Evolutionary conservation across 1,284 basidiomycete genomes (phyloP), one percentile per base, ranked within the genome.

Genomic region (Apiotrichum brassicae): DNA sequence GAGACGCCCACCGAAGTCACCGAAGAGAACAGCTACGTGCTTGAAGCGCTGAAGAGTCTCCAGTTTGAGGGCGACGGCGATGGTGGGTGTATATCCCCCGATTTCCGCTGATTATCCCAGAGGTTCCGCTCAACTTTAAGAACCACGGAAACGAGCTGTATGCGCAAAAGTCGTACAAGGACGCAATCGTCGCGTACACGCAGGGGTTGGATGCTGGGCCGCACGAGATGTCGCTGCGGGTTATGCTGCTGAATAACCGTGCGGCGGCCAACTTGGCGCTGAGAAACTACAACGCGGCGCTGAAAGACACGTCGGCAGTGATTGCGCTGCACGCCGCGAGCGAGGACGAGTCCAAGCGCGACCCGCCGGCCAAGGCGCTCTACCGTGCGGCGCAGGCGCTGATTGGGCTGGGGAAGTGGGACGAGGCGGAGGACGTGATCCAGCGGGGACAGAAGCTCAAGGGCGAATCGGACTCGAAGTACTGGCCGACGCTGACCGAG

Each of bases 71-170:
- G 92, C 12, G 86, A 88, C 22, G 86, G 92, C 26, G 87, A 97
- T 76, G 93, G 92, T 93, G 65, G 28, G 28, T 30, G 28, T 12
- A 24, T 24, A 13, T 14, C 13, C 37, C 20, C 8, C 20, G 13
- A 19, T n/a, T 7, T 7, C n/a, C 7, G 35, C 54, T 56, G 13
- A 56, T 49, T 19, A 8, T 19, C n/a, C 12, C 60, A 94, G 94
- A 98, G 71, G 78, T 90, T 58, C 90, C 93, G 0, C 77, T 82
- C 55, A 93, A 88, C 68, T 97, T 97, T 74, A 97, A 97, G 71
- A 82, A 87, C 47, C 90, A 97, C 70, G 94, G 91, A 3, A 97
- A 97, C 69, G 88, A 92, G 50, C 91, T 95, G 63, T 97, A 88
- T 75, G 83, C 82, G 55, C 85, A 84, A 20, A 89, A 87, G 66